These are phyloP conservation scores for Sindora glabra DNA, from an alignment of 306 rosid species.

Conservation along the genomic window DNA sequence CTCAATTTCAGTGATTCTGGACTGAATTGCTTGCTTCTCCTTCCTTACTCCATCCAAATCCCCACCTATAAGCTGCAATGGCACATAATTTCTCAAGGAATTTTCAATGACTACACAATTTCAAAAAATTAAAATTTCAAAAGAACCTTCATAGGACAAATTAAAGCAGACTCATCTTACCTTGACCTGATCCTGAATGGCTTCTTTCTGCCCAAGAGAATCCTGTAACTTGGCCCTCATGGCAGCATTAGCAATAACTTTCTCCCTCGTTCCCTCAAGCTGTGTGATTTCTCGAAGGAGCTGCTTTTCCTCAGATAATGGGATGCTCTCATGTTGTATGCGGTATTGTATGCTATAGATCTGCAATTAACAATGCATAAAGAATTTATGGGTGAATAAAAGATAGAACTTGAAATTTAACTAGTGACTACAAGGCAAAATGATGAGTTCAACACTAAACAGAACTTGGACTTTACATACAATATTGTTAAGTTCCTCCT, in stretches of 20 bases:
- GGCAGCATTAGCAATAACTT: conserved; percentile 79
- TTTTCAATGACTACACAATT: not conserved
- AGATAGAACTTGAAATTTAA: not conserved
- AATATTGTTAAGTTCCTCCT: conserved; percentile 68
- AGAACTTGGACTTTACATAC: conserved; percentile 39
- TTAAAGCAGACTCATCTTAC: conserved; percentile 37
- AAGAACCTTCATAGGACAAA: not conserved
- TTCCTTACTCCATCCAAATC: conserved; percentile 90
- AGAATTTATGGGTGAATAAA: conserved; percentile 6
- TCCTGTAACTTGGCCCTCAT: conserved; percentile 81
- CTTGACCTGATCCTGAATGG: conserved; percentile 81
- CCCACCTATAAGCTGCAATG: conserved; percentile 67
- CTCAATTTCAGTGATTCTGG: conserved; percentile 79
- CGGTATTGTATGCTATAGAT: conserved; percentile 68
- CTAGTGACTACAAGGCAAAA: conserved; percentile 2
- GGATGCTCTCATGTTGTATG: conserved; percentile 96
- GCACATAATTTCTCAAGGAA: conserved; percentile 7
- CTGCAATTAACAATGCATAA: too few species aligned
- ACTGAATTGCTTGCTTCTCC: conserved; percentile 63
- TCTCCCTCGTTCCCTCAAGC: conserved; percentile 87
- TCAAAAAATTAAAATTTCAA: too few species aligned
- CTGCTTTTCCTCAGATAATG: conserved; percentile 82
- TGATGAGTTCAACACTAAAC: conserved; percentile 4
- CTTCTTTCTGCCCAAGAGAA: conserved; percentile 65
- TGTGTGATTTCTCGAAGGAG: conserved; percentile 83